A percentile compares a stretch with the other conserved stretches of the same genome.
phyloP scores from a whole-genome alignment of 2,329 filamentous ascomycete genomes.

The Penicillium concentricum region DNA sequence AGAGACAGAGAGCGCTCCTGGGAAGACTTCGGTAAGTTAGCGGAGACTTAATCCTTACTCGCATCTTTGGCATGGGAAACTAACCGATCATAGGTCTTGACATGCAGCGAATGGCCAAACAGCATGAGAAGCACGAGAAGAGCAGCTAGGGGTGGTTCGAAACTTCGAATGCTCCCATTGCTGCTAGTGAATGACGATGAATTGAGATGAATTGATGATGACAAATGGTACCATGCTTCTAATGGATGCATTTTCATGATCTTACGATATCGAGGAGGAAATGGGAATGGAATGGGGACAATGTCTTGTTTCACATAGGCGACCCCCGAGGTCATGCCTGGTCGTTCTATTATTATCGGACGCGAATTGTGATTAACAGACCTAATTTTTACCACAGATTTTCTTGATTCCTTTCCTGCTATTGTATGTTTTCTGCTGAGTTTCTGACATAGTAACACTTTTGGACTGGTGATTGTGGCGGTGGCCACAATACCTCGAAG shows the following conservation, averaged over 20 bases:
- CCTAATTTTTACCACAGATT: neutral
- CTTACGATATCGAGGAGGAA: neutral
- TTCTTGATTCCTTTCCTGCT: neutral
- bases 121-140: conserved; percentile 95
- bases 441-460: neutral
- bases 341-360: conserved; percentile 1
- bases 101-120: conserved; percentile 83
- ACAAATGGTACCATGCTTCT: neutral
- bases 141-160: conserved; percentile 57
- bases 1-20: conserved; percentile 76
- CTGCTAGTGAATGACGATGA: neutral
- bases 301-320: neutral
- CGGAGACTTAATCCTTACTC: neutral
- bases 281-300: neutral
- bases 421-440: neutral
- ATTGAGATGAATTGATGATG: neutral
- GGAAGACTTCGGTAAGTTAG: conserved; percentile 80
- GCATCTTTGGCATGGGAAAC: conserved; percentile 21
- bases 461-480: neutral
- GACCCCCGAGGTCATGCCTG: neutral
- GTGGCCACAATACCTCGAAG: neutral
- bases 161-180: neutral
- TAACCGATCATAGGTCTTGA: conserved; percentile 70
- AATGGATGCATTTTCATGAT: neutral
- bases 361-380: neutral